A percentile compares a stretch with the other conserved stretches of the same genome.
phyloP scores from a whole-genome alignment of 2,329 filamentous ascomycete genomes.

The Fulvia fulva region DNA sequence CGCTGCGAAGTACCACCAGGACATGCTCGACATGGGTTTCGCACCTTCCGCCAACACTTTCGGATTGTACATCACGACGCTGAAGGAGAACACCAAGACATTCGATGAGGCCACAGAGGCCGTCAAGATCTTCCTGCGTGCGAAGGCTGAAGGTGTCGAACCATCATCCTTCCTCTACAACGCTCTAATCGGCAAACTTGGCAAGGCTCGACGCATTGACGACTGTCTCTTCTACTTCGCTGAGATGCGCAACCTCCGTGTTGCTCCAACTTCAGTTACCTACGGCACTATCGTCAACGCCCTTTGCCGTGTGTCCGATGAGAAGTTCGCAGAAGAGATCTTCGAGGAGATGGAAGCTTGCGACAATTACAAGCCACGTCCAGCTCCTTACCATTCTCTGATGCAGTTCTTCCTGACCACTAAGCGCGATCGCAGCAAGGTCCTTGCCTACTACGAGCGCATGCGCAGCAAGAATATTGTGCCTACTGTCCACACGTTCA shows the following conservation, averaged over 20 bases:
- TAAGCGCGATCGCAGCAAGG: conserved; percentile 92
- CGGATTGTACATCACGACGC: conserved; percentile 96
- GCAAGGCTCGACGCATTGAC: conserved; percentile 95
- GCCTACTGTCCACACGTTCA: conserved; percentile 94
- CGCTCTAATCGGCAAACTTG: conserved; percentile 94
- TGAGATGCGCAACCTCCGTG: conserved; percentile 89
- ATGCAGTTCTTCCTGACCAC: conserved; percentile 99
- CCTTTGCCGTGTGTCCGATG: conserved; percentile 91
- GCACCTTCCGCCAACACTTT: conserved; percentile 96
- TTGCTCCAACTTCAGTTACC: conserved; percentile 94
- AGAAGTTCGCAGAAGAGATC: conserved; percentile 94
- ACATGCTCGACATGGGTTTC: conserved; percentile 83
- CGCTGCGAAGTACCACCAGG: conserved; percentile 84
- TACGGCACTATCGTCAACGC: conserved; percentile 98
- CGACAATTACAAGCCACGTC: conserved; percentile 97
- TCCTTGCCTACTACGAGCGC: conserved; percentile 88
- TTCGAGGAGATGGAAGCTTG: conserved; percentile 99
- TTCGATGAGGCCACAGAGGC: conserved; percentile 97
- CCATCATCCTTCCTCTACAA: conserved; percentile 98
- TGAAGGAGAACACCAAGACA: conserved; percentile 95
- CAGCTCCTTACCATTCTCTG: conserved; percentile 97
- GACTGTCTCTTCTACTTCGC: conserved; percentile 98
- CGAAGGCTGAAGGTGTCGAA: conserved; percentile 89
- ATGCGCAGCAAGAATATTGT: conserved; percentile 85
- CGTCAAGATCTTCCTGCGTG: conserved; percentile 93